Evolutionary conservation across 75 land plant genomes (phyloP), one percentile per base, ranked within the genome.

Genomic region (Chamaecyparis obtusa): DNA sequence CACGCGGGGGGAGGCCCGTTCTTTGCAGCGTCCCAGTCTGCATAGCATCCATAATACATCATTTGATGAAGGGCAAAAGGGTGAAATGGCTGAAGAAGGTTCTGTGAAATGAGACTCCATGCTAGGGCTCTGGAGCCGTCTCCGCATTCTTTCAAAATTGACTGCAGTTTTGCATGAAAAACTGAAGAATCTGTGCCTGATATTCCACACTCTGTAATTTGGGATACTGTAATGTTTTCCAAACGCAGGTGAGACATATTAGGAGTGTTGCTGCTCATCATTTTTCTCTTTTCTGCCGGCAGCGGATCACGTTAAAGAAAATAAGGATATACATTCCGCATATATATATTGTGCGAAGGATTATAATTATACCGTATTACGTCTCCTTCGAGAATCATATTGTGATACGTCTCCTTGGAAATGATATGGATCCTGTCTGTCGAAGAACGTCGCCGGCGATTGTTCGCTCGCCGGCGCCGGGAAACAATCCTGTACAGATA

Each of bases 61-160:
- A 96, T 90, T 89, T 93, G 95, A 86, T 97, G 99, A 67, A 96
- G 85, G 6, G 96, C 35, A 85, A 94, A 96, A 21, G 99, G 98
- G 27, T 90, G 95, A 21, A 89, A 80, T 21, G 96, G 99, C n/a
- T 9, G 79, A 30, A 97, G 92, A 78, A 97, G 39, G 2, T 79
- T 80, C 71, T 86, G 90, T 35, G 91, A 93, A 71, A 95, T 90
- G 16, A 11, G 33, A 51, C 33, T 85, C 99, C 99, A 97, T 16
- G 92, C 89, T 41, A 67, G 67, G 24, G 93, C 91, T 69, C 60
- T 43, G 49, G 82, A 86, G 49, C 90, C 80, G 80, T 41, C 55
- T 48, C 90, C 93, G 41, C 87, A 43, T 39, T 78, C 56, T 2
- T 82, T 27, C 72, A 95, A 41, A 74, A 93, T 88, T 33, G 57